These are phyloP conservation scores for Danielozyma ontarioensis DNA, from an alignment of 805 yeast genomes.

Conservation along the genomic window DNA sequence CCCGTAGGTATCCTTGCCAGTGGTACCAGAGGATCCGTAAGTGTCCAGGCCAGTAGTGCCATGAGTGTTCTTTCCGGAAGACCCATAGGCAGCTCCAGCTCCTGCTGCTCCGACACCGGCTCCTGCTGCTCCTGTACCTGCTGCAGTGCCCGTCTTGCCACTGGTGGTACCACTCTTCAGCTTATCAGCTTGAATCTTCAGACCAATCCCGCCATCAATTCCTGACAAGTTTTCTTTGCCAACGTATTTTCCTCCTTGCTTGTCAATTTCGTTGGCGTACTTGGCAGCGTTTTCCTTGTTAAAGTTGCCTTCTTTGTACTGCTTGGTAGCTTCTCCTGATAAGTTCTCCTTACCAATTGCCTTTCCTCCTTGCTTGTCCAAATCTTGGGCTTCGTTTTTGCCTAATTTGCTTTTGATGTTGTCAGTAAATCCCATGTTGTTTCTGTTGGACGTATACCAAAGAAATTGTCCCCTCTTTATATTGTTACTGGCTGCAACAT, in stretches of 20 bases:
- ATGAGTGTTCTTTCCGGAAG: background rate
- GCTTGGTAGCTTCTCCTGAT: constrained; percentile 22
- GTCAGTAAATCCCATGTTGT: constrained; percentile 34
- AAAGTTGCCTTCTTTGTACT: constrained; percentile 25
- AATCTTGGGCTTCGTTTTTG: constrained; percentile 20
- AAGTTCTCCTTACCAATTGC: constrained; percentile 24
- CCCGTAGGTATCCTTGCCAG: constrained; percentile 3
- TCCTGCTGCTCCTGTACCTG: constrained; percentile 1
- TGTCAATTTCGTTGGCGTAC: constrained; percentile 23
- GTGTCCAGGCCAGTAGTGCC: background rate
- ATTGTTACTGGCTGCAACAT: background rate
- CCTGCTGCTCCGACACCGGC: constrained; percentile 3
- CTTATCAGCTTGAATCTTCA: too few species aligned
- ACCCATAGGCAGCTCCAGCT: constrained; percentile 4
- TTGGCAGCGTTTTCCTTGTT: constrained; percentile 23
- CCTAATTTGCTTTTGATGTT: constrained; percentile 27
- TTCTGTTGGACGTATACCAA: too few species aligned
- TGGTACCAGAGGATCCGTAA: constrained; percentile 2
- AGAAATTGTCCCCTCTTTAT: background rate
- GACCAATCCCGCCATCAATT: constrained; percentile 23
- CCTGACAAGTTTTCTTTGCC: constrained; percentile 14
- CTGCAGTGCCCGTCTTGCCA: constrained; percentile 2
- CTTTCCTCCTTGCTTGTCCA: constrained; percentile 26
- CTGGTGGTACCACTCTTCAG: too few species aligned
- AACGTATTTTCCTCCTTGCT: constrained; percentile 13